Conservation (phyloP, 164 flowering plant species). For the Kingdonia uniflora region DNA sequence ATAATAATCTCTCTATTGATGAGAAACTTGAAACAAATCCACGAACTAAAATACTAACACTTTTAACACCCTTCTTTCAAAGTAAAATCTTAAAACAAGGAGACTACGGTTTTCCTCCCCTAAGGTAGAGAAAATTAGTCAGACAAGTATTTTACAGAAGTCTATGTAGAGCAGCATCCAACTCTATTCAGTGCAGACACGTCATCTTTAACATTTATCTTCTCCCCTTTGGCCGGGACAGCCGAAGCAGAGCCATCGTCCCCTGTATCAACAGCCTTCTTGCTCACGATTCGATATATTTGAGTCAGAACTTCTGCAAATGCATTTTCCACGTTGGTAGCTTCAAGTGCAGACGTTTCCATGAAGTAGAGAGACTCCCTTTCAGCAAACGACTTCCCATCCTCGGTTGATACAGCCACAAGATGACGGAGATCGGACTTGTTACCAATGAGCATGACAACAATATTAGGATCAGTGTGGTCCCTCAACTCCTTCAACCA, state of each 20-base stretch:
- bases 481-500: conserved; percentile 74
- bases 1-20: too few relatives aligned
- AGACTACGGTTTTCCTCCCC: not conserved
- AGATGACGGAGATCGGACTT: conserved; percentile 76
- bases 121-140: not conserved
- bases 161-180: conserved; percentile 52
- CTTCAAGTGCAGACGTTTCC: conserved; percentile 75
- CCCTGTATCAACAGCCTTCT: conserved; percentile 46
- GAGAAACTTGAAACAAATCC: too few relatives aligned
- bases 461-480: conserved; percentile 76
- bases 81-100: not conserved
- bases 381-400: conserved; percentile 65
- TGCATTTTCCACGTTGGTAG: conserved; percentile 71
- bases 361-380: conserved; percentile 72
- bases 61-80: too few relatives aligned
- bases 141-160: not conserved
- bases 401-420: conserved; percentile 63
- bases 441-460: conserved; percentile 75
- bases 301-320: conserved; percentile 67
- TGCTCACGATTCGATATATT: conserved; percentile 64
- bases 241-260: conserved; percentile 31
- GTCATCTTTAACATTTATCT: conserved; percentile 49
- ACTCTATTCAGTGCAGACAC: conserved; percentile 48
- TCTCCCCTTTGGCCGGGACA: conserved; percentile 53
- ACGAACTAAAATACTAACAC: too few relatives aligned